A percentile compares a stretch with the other conserved stretches of the same genome.
Evolutionary conservation across 2,329 filamentous ascomycete species (phyloP).

Genomic region (Neonectria hederae): DNA sequence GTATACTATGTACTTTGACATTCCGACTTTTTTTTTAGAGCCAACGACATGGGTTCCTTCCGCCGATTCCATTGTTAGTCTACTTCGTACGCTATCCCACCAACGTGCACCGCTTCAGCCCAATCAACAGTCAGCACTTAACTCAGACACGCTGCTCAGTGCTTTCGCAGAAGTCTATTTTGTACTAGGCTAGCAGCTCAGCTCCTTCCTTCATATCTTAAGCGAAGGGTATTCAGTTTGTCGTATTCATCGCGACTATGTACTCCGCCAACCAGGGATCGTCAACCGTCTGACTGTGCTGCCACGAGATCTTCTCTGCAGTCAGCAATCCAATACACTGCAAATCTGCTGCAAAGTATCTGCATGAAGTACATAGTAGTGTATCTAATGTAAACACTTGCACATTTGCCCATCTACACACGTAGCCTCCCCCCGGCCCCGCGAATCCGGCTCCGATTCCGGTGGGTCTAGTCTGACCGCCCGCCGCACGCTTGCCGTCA

Average conservation of each 20-base stretch:
- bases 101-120: neutral
- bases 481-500: conserved; percentile 11
- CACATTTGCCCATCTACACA: neutral
- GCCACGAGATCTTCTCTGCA: neutral
- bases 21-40: too few species aligned
- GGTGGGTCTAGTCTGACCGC: neutral
- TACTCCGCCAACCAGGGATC: neutral
- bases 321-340: neutral
- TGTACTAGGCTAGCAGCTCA: neutral
- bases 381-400: too few species aligned
- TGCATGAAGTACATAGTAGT: neutral
- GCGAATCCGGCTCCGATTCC: conserved; percentile 7
- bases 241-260: neutral
- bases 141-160: neutral
- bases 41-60: neutral
- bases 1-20: too few species aligned
- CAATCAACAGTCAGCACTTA: conserved; percentile 2
- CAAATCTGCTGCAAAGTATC: neutral
- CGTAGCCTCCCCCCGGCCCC: neutral
- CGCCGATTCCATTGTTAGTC: neutral
- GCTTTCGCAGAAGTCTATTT: neutral
- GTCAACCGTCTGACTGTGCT: neutral
- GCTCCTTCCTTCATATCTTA: neutral
- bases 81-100: neutral
- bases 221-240: too few species aligned